These are phyloP conservation scores for Trametes pubescens DNA, from an alignment of 1,284 basidiomycete species.

Conservation along the genomic window DNA sequence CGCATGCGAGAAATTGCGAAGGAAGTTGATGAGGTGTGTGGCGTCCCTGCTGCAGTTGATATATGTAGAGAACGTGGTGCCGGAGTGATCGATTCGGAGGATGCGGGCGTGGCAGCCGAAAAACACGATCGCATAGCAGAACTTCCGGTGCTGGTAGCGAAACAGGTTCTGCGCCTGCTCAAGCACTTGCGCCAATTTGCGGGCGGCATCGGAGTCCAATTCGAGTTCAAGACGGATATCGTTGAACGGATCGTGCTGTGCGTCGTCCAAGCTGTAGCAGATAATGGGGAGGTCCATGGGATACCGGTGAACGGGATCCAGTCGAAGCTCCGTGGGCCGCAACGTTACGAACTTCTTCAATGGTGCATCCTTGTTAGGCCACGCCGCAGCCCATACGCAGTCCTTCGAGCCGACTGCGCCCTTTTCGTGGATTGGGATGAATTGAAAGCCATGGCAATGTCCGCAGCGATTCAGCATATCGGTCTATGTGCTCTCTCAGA, in stretches of 20 bases:
- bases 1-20: slow-evolving; percentile 6
- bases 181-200: background rate
- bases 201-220: background rate
- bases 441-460: background rate
- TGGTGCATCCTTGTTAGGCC: background rate
- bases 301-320: background rate
- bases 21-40: slow-evolving; percentile 4
- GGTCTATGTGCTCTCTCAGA: background rate
- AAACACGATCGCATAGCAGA: slow-evolving; percentile 17
- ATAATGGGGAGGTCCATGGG: slow-evolving; percentile 1
- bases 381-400: background rate
- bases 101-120: slow-evolving; percentile 10
- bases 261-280: background rate
- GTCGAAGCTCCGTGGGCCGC: background rate
- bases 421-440: background rate
- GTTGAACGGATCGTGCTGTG: background rate
- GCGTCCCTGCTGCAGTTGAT: slow-evolving; percentile 16
- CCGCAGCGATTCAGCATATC: background rate
- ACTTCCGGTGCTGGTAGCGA: slow-evolving; percentile 17
- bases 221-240: background rate
- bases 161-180: slow-evolving; percentile 4
- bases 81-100: slow-evolving; percentile 22
- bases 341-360: background rate
- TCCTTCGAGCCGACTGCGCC: background rate
- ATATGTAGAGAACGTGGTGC: slow-evolving; percentile 4